phyloP scores from a whole-genome alignment of 805 yeast species.

The Schwanniomyces occidentalis region DNA sequence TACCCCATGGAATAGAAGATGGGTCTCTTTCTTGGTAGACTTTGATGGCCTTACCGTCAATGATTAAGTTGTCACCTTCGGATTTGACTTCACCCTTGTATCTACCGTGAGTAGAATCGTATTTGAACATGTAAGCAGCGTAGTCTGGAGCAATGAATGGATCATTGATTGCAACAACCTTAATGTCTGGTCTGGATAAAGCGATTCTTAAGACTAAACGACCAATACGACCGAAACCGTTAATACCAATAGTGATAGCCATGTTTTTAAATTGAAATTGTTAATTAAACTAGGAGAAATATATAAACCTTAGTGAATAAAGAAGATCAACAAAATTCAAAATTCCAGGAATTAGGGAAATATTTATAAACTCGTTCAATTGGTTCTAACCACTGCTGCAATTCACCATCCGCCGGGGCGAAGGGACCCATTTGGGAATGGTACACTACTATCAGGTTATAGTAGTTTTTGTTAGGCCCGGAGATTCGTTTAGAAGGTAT shows the following conservation, averaged over 20 bases:
- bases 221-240: slow-evolving; percentile 95
- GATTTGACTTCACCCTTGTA: slow-evolving; percentile 71
- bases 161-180: slow-evolving; percentile 86
- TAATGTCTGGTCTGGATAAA: slow-evolving; percentile 67
- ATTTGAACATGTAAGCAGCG: slow-evolving; percentile 94
- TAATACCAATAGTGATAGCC: slow-evolving; percentile 80
- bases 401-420: slow-evolving; percentile 14
- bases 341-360: slow-evolving; percentile 4
- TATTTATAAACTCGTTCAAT: slow-evolving; percentile 7
- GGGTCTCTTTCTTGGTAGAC: slow-evolving; percentile 86
- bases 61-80: slow-evolving; percentile 59
- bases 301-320: too few relatives aligned
- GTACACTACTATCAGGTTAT: slow-evolving; percentile 5
- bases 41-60: slow-evolving; percentile 66
- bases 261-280: slow-evolving; percentile 19
- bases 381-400: background rate
- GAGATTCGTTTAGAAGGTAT: too few relatives aligned
- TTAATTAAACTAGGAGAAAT: slow-evolving; percentile 1
- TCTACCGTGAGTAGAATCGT: slow-evolving; percentile 90
- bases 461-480: background rate
- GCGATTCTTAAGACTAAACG: slow-evolving; percentile 88
- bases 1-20: slow-evolving; percentile 84
- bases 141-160: slow-evolving; percentile 88
- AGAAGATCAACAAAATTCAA: slow-evolving; percentile 3
- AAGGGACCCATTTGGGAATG: slow-evolving; percentile 12